Evolutionary conservation across 306 rosid species (phyloP).

Genomic region (Rosa lucieae): DNA sequence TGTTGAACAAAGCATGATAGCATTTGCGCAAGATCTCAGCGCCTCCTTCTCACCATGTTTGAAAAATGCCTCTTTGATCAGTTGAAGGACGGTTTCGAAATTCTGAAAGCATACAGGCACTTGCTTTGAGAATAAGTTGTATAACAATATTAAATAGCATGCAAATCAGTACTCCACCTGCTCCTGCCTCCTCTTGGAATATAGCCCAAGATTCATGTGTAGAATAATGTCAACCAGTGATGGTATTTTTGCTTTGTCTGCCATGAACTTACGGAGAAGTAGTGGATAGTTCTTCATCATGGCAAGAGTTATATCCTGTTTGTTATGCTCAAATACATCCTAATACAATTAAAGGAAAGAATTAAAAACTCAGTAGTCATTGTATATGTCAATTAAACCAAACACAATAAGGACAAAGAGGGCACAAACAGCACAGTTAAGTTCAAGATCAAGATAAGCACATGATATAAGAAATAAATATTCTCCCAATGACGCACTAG

Average conservation of each 20-base stretch:
- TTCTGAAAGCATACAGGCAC: constrained; percentile 51
- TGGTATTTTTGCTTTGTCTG: constrained; percentile 82
- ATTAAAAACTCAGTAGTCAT: neutral
- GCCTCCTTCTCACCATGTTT: constrained; percentile 89
- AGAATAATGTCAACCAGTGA: constrained; percentile 71
- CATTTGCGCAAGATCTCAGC: constrained; percentile 80
- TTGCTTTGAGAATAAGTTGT: constrained; percentile 17
- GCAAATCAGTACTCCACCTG: constrained; percentile 51
- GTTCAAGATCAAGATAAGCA: constrained; percentile 22
- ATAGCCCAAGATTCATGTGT: constrained; percentile 80
- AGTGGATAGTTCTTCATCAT: constrained; percentile 82
- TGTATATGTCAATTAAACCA: neutral
- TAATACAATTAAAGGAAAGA: constrained; percentile 25
- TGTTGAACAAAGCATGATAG: constrained; percentile 60
- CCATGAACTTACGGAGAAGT: constrained; percentile 84
- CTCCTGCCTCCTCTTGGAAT: constrained; percentile 88
- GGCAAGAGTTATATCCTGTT: constrained; percentile 76
- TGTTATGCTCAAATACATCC: constrained; percentile 82
- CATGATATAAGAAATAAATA: neutral
- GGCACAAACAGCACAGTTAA: constrained; percentile 13
- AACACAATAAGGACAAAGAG: neutral
- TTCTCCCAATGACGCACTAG: neutral
- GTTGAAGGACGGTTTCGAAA: constrained; percentile 77
- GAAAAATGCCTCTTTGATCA: constrained; percentile 83
- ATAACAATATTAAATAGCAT: constrained; percentile 21